phyloP scores from a whole-genome alignment of 768 basidiomycete genomes.

The Termitomyces sp. region DNA sequence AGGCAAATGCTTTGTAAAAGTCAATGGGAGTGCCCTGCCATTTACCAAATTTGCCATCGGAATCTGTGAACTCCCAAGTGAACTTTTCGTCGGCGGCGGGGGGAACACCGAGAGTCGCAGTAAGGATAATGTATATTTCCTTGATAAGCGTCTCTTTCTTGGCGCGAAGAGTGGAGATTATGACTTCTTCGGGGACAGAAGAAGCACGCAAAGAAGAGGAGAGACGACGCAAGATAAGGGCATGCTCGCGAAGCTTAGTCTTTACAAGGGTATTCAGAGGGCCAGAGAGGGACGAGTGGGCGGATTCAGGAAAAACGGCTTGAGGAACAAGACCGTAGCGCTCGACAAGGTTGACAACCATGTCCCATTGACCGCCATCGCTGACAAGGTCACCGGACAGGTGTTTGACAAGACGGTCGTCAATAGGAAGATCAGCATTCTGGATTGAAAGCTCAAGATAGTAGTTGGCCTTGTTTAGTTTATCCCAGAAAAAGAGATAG shows the following conservation, averaged over 20 bases:
- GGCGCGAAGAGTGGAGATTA: conserved; percentile 54
- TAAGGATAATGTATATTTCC: conserved; percentile 81
- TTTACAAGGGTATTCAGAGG: conserved; percentile 79
- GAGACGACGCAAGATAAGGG: conserved; percentile 70
- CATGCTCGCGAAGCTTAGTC: conserved; percentile 88
- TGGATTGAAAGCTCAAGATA: conserved; percentile 87
- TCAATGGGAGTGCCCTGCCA: conserved; percentile 83
- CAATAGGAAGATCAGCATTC: conserved; percentile 71
- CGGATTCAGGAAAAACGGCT: conserved; percentile 76
- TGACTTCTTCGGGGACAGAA: conserved; percentile 39
- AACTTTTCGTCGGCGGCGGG: conserved; percentile 68
- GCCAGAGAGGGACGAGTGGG: conserved; percentile 68
- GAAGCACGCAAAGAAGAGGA: conserved; percentile 46
- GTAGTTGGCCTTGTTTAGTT: conserved; percentile 90
- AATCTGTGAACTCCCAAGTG: conserved; percentile 86
- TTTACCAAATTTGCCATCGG: conserved; percentile 63
- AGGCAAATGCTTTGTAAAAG: conserved; percentile 66
- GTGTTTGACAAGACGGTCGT: conserved; percentile 77
- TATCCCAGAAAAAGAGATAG: conserved; percentile 96
- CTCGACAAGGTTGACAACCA: conserved; percentile 58
- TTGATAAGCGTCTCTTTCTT: conserved; percentile 84
- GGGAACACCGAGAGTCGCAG: conserved; percentile 82
- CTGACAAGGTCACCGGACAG: conserved; percentile 74
- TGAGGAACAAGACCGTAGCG: conserved; percentile 89
- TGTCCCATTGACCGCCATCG: conserved; percentile 96